These are phyloP conservation scores for Rhodotorula toruloides DNA, from an alignment of 768 basidiomycete species.

Conservation along the genomic window DNA sequence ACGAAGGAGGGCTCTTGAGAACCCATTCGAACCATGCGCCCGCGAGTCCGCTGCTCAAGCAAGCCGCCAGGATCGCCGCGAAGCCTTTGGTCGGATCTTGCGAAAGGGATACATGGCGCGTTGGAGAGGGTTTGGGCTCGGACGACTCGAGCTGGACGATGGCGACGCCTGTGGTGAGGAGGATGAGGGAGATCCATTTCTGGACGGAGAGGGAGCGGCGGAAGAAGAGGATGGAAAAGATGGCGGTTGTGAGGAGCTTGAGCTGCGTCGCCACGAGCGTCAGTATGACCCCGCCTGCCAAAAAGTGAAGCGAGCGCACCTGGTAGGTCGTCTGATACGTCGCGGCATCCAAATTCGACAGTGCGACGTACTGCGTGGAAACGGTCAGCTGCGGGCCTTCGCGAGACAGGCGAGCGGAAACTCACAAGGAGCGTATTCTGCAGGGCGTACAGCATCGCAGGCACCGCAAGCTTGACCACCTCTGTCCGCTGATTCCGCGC, in stretches of 20 bases:
- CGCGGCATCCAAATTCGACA: slow-evolving; percentile 84
- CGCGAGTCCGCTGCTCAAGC: slow-evolving; percentile 87
- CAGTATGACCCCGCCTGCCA: background rate
- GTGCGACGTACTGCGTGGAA: slow-evolving; percentile 71
- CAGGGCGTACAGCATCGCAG: slow-evolving; percentile 74
- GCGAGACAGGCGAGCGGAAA: background rate
- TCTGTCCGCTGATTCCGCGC: slow-evolving; percentile 8
- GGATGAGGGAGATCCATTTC: slow-evolving; percentile 79
- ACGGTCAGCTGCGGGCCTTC: too few relatives aligned
- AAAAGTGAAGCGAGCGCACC: background rate
- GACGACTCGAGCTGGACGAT: slow-evolving; percentile 63
- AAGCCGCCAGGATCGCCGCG: slow-evolving; percentile 77
- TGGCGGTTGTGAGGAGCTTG: slow-evolving; percentile 52
- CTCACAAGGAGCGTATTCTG: slow-evolving; percentile 48
- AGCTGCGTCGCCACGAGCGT: slow-evolving; percentile 52
- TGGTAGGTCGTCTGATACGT: slow-evolving; percentile 98
- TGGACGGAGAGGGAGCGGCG: slow-evolving; percentile 51
- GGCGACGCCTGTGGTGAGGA: slow-evolving; percentile 67
- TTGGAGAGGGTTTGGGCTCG: background rate
- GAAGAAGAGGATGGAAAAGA: slow-evolving; percentile 41
- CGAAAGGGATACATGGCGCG: background rate
- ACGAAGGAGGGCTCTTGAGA: slow-evolving; percentile 52
- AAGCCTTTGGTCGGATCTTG: slow-evolving; percentile 68
- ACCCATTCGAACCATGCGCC: slow-evolving; percentile 98
- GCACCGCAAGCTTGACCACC: slow-evolving; percentile 73